Evolutionary conservation across 1,284 basidiomycete species (phyloP), one percentile per base, ranked within the genome.

Genomic region (Malassezia pachydermatis): DNA sequence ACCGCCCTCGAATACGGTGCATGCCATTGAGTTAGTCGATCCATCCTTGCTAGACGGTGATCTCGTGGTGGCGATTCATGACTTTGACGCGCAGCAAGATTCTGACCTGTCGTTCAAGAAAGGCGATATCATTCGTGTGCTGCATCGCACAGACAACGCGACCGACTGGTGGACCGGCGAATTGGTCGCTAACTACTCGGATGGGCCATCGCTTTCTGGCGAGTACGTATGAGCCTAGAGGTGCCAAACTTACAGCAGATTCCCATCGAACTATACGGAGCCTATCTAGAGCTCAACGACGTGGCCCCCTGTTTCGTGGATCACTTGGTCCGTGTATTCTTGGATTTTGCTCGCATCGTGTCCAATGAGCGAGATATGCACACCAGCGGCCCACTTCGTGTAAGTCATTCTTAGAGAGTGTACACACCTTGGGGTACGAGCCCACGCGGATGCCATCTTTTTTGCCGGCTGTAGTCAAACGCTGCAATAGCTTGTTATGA

Each of bases 281-380:
- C 39, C 44, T 4, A 29, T 41, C 13, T 42, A 46, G 19, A 35
- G 45, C 14, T 88, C 66, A 61, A 75, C 75, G 51, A 70, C 70
- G 39, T 81, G 63, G 7, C 76, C 73, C 37, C 69, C 74, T 40
- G 78, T 75, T 61, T 86, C 77, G 3, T 37, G 11, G 5, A 47
- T 13, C 10, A 45, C 39, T 24, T 36, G 17, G 16, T 30, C 14
- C 3, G 27, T 27, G 16, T 52, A 52, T n/a, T 38, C 16, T 20
- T 52, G 37, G 24, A 52, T 30, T 2, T 39, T 17, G 7, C 10
- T 19, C 9, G n/a, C 45, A 27, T 69, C 57, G 38, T 79, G 78
- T 0, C 88, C 87, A 56, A 92, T 90, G 49, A 92, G 75, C 32
- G 82, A 83, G 24, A 90, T 84, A 44, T 82, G 79, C 34, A 80